phyloP scores from a whole-genome alignment of 1,284 basidiomycete species.

The Cutaneotrichosporon cyanovorans region DNA sequence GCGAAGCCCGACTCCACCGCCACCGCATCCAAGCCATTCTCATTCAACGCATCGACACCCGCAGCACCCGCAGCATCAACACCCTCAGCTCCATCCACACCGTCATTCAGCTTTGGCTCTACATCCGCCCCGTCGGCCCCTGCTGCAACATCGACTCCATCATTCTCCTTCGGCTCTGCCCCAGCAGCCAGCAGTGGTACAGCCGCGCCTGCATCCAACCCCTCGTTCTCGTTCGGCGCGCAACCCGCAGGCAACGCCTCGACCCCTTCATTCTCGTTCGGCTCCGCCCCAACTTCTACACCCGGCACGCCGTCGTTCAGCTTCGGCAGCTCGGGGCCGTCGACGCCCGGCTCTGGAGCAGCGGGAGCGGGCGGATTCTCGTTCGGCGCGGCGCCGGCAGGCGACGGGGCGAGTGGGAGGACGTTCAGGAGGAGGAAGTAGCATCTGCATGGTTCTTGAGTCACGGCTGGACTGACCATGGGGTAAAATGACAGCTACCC shows the following conservation, averaged over 20 bases:
- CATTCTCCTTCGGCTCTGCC: not conserved
- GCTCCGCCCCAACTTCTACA: not conserved
- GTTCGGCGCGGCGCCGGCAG: not conserved
- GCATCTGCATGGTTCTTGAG: not conserved
- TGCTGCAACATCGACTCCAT: not conserved
- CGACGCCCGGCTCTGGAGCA: not conserved
- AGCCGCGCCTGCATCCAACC: not conserved
- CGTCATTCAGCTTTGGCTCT: slow-evolving; percentile 1
- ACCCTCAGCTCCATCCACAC: not conserved
- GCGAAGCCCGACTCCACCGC: not conserved
- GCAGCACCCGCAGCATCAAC: not conserved
- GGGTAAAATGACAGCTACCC: too few species aligned
- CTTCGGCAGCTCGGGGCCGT: not conserved
- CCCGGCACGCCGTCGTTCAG: too few species aligned
- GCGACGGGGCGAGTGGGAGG: not conserved
- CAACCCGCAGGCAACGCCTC: not conserved
- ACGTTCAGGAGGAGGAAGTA: not conserved
- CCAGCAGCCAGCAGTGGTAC: too few species aligned
- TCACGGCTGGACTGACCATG: not conserved
- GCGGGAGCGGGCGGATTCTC: slow-evolving; percentile 1
- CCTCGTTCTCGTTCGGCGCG: not conserved
- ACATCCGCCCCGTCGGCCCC: not conserved
- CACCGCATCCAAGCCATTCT: not conserved
- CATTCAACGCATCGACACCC: not conserved
- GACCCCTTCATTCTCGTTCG: not conserved